Base-by-base conservation (phyloP, 805 yeast species). In the Kurtzmaniella fragi region DNA sequence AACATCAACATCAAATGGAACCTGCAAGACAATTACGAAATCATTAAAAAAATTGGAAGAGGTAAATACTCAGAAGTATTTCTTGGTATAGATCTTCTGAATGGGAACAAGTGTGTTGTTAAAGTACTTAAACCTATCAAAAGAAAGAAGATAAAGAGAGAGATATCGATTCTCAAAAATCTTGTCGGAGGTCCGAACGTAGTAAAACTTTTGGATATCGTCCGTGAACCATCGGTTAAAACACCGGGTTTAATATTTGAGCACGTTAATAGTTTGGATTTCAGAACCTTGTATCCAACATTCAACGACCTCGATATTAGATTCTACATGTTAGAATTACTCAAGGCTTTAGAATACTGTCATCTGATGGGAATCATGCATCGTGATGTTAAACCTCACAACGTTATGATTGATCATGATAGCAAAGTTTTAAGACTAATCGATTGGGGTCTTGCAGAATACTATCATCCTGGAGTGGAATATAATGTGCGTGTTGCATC, bases 321-420 rank as follows among this genome's bases (percentile, higher is more conserved):
- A 49, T 87, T 72, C 66, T 89, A 90, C 59, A 84, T 89, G 74
- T 78, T 77, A 45, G 87, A 87, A 61, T 68, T 89, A 40, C 71
- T 90, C 45, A 80, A 76, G 50, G 96, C 96, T 10, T 70, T 90
- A 49, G 95, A 90, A 57, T 90, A 77, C 59, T 81, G 90, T 30
- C 97, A 90, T 62, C 85, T 95, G 10, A 84, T 84, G 88, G 97
- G 97, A 16, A 87, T 90, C 44, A 89, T 90, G 80, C 97, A 90
- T 57, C 73, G 97, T 57, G 97, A 90, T 62, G 96, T 90, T 40
- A 90, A 90, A 61, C 97, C 97, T 9, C 95, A 90, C 54, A 90
- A 90, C 61, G 85, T 90, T 46, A 90, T 90, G 96, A 90, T 90
- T 49, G 96, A 90, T 60, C 96, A 86, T 40, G 66, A 73, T 43